Evolutionary conservation across 2,329 filamentous ascomycete genomes (phyloP).

Genomic region (Calonectria henricotiae): DNA sequence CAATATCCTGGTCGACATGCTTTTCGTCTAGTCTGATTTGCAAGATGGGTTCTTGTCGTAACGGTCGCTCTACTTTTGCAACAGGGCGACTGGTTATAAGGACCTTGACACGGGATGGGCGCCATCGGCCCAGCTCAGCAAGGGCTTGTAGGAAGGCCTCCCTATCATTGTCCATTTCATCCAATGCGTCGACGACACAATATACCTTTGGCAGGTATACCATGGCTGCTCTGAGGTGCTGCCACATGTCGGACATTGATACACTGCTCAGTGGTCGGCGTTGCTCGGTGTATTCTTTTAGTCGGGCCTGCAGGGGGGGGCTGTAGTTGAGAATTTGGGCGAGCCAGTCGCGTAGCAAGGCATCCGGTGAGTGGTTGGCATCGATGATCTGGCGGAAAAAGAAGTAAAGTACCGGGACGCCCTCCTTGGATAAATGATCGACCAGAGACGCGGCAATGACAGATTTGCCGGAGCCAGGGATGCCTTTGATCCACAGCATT

Average conservation of each 20-base stretch:
- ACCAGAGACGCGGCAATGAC: constrained; percentile 52
- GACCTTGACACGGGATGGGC: constrained; percentile 58
- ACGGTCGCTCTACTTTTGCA: constrained; percentile 50
- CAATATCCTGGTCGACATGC: constrained; percentile 61
- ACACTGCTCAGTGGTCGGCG: constrained; percentile 21
- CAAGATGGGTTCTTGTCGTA: constrained; percentile 52
- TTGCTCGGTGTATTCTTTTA: constrained; percentile 40
- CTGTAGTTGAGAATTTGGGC: constrained; percentile 54
- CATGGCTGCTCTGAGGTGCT: constrained; percentile 47
- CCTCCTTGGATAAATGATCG: constrained; percentile 36
- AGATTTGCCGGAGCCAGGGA: constrained; percentile 59
- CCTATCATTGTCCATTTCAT: constrained; percentile 63
- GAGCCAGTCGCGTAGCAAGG: constrained; percentile 56
- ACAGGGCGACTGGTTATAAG: constrained; percentile 63
- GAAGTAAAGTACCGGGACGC: constrained; percentile 54
- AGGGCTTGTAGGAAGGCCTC: constrained; percentile 56
- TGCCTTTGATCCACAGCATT: constrained; percentile 51
- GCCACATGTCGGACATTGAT: constrained; percentile 53
- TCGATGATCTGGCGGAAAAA: constrained; percentile 60
- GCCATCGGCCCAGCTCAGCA: constrained; percentile 53
- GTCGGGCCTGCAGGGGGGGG: constrained; percentile 49
- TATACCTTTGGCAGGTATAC: constrained; percentile 53
- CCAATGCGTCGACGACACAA: constrained; percentile 63
- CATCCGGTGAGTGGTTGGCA: constrained; percentile 52
- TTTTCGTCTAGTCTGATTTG: constrained; percentile 58